Evolutionary conservation across 768 basidiomycete species (phyloP), one percentile per base, ranked within the genome.

Genomic region (Trametes gibbosa): DNA sequence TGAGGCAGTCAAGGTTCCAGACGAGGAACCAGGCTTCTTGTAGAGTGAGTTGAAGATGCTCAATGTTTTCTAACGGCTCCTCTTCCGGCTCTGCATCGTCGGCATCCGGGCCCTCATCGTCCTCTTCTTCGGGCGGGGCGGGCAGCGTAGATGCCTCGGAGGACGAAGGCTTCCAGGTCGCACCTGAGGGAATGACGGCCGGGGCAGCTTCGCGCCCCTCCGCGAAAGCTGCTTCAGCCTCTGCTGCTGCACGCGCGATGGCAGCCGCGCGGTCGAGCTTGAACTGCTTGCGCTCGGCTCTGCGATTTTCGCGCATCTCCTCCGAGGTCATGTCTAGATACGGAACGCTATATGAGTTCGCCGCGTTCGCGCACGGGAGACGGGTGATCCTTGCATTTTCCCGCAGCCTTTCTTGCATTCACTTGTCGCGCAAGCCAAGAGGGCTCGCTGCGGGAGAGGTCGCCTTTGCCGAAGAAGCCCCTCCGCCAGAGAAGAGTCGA

Each of bases 401-500:
- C 80, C 37, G 78, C 80, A 21, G 79, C 80, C 56, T 76, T 71
- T 27, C 68, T 73, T 1, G 74, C 78, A 68, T 91, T 92, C 59
- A 89, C 77, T 65, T 92, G 87, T 46, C 97, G 77, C 19, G 86
- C 82, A 59, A 87, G 77, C 97, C 97, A 99, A 55, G 85, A 92
- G 8, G 96, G 95, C 72, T 99, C 97, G 72, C 95, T 97, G 58
- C 97, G 75, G 40, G 92, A 95, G 52, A 99, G 77, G 69, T 90
- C 90, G 1, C 97, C 97, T 72, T 99, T 99, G 23, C 97, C 97
- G 71, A 98, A 99, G 76, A 98, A 98, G 0, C 97, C 97, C 59
- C 90, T 76, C 46, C 83, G 77, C 91, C 97, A 99, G 37, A 98
- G 79, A 5, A 87, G 74, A 63, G 78, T 78, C 43, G 85, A 84